These are phyloP conservation scores for Lepraria neglecta DNA, from an alignment of 495 filamentous ascomycete genomes.

Conservation along the genomic window DNA sequence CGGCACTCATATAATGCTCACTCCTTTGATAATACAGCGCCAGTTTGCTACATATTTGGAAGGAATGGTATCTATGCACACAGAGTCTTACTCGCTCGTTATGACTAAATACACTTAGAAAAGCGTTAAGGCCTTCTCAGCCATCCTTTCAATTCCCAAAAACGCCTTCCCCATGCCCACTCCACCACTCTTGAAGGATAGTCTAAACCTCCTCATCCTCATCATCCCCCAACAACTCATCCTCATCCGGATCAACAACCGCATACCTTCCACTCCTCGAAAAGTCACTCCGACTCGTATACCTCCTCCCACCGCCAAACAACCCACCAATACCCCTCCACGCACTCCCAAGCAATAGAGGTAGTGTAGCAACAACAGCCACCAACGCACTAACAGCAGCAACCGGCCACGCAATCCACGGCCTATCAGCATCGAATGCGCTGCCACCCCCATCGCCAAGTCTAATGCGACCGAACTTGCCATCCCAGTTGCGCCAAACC, in stretches of 20 bases:
- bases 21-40: no score
- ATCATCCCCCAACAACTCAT: constrained; percentile 84
- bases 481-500: constrained; percentile 77
- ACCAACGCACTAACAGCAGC: constrained; percentile 69
- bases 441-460: constrained; percentile 48
- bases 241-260: constrained; percentile 85
- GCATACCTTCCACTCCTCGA: constrained; percentile 75
- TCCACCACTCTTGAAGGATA: no score
- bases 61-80: constrained; percentile 13
- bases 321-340: constrained; percentile 55
- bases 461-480: constrained; percentile 84
- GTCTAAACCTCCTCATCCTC: constrained; percentile 76
- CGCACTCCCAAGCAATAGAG: constrained; percentile 58
- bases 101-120: neutral
- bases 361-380: constrained; percentile 67
- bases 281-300: constrained; percentile 79
- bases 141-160: neutral
- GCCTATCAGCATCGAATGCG: constrained; percentile 56
- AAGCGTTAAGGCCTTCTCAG: neutral
- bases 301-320: constrained; percentile 49
- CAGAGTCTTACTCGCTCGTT: neutral
- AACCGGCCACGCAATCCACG: constrained; percentile 72
- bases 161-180: neutral
- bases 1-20: no score
- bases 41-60: neutral